phyloP scores from a whole-genome alignment of 1,284 basidiomycete species.

The Vanrija pseudolonga region DNA sequence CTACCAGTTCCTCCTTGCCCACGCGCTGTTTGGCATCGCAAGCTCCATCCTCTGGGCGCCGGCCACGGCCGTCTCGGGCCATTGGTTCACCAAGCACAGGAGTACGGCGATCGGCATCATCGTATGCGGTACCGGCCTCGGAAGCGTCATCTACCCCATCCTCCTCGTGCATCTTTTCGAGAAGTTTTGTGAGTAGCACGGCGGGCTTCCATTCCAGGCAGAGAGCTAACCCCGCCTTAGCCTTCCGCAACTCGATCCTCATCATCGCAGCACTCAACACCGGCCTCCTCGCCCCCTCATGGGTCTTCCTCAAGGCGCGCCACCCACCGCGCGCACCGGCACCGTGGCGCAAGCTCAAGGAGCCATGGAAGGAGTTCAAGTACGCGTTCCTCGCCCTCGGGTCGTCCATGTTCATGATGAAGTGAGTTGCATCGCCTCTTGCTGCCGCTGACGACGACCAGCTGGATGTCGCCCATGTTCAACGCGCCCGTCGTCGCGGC shows the following conservation, averaged over 20 bases:
- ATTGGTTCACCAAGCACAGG: conserved; percentile 43
- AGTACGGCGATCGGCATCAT: conserved; percentile 44
- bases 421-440: conserved; percentile 7
- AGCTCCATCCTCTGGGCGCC: conserved; percentile 39
- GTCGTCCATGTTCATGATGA: conserved; percentile 25
- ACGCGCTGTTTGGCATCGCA: conserved; percentile 38
- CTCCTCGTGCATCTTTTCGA: conserved; percentile 38
- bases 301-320: conserved; percentile 41
- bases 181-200: conserved; percentile 21
- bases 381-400: conserved; percentile 29
- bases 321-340: conserved; percentile 29
- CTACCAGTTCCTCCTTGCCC: conserved; percentile 43
- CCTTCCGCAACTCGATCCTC: conserved; percentile 38
- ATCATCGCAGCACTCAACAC: conserved; percentile 41
- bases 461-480: conserved; percentile 37
- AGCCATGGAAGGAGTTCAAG: conserved; percentile 26
- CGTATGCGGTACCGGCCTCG: conserved; percentile 41
- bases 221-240: conserved; percentile 23
- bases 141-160: conserved; percentile 44
- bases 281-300: conserved; percentile 35
- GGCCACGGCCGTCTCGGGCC: conserved; percentile 37
- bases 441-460: conserved; percentile 4
- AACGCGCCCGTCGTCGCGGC: conserved; percentile 29
- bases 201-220: background rate
- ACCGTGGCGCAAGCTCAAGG: background rate